A percentile compares a stretch with the other conserved stretches of the same genome.
These are phyloP conservation scores for Sicyos edulis DNA, from an alignment of 306 rosid species.

Conservation along the genomic window DNA sequence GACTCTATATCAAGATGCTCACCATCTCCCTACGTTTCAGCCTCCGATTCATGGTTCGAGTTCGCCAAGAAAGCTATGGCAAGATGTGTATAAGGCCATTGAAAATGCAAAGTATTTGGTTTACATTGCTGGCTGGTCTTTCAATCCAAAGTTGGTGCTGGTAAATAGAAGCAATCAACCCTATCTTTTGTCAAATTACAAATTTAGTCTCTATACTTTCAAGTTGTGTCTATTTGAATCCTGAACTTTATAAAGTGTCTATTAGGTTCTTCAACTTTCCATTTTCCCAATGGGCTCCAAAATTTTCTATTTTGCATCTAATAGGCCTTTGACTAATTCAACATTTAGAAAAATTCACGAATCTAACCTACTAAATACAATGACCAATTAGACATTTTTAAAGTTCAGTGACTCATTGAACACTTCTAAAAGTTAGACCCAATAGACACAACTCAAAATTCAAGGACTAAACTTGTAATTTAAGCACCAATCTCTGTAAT, in stretches of 20 bases:
- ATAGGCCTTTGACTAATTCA: neutral
- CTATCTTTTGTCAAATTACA: neutral
- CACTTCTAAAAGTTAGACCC: neutral
- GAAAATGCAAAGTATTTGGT: conserved; percentile 70
- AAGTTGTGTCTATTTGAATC: neutral
- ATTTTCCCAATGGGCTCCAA: no score
- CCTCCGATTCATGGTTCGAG: conserved; percentile 53
- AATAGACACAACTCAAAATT: no score
- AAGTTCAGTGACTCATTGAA: neutral
- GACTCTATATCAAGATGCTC: conserved; percentile 88
- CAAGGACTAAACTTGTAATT: neutral
- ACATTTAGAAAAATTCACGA: neutral
- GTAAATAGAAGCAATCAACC: conserved; percentile 34
- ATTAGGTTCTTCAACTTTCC: neutral
- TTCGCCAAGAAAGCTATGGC: conserved; percentile 72
- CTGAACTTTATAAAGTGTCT: neutral
- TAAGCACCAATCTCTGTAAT: neutral
- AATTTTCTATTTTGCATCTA: no score
- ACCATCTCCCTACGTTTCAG: conserved; percentile 56
- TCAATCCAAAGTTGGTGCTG: conserved; percentile 73
- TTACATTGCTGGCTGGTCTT: conserved; percentile 95
- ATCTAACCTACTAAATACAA: neutral
- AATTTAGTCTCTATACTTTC: no score
- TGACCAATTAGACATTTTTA: no score
- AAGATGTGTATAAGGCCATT: conserved; percentile 82